Base-by-base conservation (phyloP, 768 basidiomycete genomes). In the Lactarius evosmus region DNA sequence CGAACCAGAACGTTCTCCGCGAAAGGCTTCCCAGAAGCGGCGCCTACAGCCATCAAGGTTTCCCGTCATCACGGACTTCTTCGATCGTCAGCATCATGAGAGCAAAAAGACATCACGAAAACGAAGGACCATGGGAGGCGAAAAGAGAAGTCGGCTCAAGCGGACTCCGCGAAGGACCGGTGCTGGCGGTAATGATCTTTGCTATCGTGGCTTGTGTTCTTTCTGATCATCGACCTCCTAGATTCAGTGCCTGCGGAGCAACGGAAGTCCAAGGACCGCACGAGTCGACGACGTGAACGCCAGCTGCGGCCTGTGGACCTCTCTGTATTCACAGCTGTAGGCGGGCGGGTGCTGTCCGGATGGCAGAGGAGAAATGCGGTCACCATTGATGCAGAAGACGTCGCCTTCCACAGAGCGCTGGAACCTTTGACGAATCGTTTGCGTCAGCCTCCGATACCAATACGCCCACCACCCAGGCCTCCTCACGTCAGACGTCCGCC, bases 331-430 rank as follows among this genome's bases (percentile, higher is more conserved):
- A 66, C 72, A n/a, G 72, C 77, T 4, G 73, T 73, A 17, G 75
- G 74, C 16, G 74, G 74, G 5, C 77, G 73, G 30, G 72, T 86
- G 51, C 67, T 75, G 14, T 74, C 75, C 7, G 79, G 80, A 16
- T 71, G 76, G 62, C 67, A 71, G n/a, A 69, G 71, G 44, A 52
- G 63, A 52, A 61, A 57, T 56, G 71, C 75, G 27, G 67, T 82
- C 27, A 79, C 79, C 1, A 72, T 83, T 22, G 74, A 82, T 60
- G 61, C 79, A 19, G 78, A 82, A 67, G 81, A 82, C 60, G 74
- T 77, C 7, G 32, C 60, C 8, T 65, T 65, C 22, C 60, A 29
- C 76, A 70, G 59, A 29, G 63, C 62, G 1, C 34, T 63, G 12
- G 51, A 63, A 61, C 68, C 58, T 1, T 33, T 53, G 36, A 34